Percentiles rank a stretch among this genome's conserved stretches.
Evolutionary conservation across 148 eudicot genomes (phyloP).

Genomic region (Vaccinium myrtillus): DNA sequence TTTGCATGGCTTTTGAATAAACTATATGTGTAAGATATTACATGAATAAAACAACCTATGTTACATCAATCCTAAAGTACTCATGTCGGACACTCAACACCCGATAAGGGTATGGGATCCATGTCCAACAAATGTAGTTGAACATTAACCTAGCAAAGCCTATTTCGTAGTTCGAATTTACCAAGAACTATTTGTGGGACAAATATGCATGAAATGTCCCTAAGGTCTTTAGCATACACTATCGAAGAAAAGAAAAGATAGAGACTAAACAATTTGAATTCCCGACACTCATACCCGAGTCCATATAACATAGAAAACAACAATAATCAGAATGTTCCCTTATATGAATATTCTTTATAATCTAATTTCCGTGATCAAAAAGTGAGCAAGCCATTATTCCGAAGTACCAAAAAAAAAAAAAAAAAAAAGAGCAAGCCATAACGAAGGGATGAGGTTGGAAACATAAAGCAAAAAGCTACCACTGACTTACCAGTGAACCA

Average conservation of each 20-base stretch:
- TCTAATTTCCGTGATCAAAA: background rate
- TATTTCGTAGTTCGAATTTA: background rate
- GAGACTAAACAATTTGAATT: background rate
- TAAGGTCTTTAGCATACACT: no score
- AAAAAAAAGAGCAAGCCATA: no score
- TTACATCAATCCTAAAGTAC: no score
- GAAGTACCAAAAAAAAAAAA: no score
- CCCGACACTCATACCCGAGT: background rate
- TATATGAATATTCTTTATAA: background rate
- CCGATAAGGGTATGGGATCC: background rate
- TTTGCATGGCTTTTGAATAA: background rate
- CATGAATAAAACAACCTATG: no score
- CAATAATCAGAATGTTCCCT: background rate
- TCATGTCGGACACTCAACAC: no score
- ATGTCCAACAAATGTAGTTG: background rate
- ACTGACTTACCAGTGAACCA: background rate
- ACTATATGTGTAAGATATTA: no score
- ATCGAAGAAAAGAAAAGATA: background rate
- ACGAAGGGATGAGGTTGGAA: no score
- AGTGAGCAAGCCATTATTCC: background rate
- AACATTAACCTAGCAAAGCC: background rate
- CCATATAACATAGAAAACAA: background rate
- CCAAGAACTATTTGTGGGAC: background rate
- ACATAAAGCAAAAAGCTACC: background rate
- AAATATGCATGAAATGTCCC: background rate